Evolutionary conservation across 192 early-diverging fungal species (phyloP).

Genomic region (Backusella tuberculispora): DNA sequence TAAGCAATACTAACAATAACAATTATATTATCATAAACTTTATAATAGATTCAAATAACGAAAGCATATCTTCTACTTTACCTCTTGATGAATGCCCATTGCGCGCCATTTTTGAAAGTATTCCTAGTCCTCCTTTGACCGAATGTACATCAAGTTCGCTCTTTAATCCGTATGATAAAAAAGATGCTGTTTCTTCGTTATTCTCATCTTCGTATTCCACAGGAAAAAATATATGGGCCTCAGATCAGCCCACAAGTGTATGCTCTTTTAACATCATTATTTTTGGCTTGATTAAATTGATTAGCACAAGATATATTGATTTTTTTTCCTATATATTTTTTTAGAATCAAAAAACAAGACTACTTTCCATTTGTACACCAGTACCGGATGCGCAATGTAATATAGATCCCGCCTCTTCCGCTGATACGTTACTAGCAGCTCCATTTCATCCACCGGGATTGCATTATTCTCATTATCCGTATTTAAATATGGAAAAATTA

Average conservation of each 20-base stretch:
- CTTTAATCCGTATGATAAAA: conserved; percentile 1
- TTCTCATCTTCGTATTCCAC: background rate
- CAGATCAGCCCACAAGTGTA: background rate
- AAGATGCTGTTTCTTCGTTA: conserved; percentile 1
- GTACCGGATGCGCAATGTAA: too few relatives aligned
- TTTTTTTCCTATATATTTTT: background rate
- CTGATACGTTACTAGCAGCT: background rate
- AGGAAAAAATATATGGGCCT: conserved; percentile 22
- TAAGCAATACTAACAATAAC: background rate
- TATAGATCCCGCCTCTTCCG: background rate
- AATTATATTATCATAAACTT: background rate
- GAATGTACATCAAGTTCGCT: background rate
- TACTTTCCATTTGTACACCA: background rate
- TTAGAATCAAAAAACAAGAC: background rate
- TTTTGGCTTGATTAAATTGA: background rate
- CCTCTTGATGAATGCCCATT: background rate
- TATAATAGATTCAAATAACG: background rate
- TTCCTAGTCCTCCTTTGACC: background rate
- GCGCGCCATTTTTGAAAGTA: conserved; percentile 2
- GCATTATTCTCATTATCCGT: too few relatives aligned
- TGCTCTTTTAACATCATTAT: background rate
- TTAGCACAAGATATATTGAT: background rate
- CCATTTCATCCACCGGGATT: background rate
- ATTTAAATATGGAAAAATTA: background rate
- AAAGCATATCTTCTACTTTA: background rate